Percentiles rank a stretch among this genome's conserved stretches.
phyloP scores from a whole-genome alignment of 139 green algal species.

The Yamagishiella unicocca region DNA sequence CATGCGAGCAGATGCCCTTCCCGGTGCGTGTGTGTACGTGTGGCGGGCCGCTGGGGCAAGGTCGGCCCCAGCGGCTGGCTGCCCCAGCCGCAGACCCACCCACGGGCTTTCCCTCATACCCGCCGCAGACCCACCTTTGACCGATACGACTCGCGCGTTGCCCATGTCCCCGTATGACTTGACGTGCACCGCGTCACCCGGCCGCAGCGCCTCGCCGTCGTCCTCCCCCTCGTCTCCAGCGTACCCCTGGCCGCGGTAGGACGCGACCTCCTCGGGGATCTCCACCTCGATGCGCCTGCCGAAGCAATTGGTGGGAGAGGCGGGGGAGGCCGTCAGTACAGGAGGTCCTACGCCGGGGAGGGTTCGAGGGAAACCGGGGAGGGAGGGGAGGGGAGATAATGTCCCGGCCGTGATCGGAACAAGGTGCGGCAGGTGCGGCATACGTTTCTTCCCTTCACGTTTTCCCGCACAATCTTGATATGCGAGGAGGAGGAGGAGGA shows the following conservation, averaged over 20 bases:
- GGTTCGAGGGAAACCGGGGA: background rate
- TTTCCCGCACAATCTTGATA: too few species aligned
- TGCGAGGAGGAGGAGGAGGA: background rate
- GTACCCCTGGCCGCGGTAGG: background rate
- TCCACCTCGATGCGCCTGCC: constrained; percentile 37
- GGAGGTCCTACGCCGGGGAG: background rate
- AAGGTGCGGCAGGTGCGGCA: background rate
- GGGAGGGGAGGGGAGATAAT: background rate
- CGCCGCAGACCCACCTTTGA: background rate
- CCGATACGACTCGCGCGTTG: background rate
- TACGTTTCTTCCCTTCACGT: too few species aligned
- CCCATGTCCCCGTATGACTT: constrained; percentile 20
- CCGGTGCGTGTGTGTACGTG: too few species aligned
- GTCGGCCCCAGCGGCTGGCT: too few species aligned
- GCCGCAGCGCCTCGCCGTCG: constrained; percentile 10
- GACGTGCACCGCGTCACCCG: constrained; percentile 41
- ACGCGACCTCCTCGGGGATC: constrained; percentile 35
- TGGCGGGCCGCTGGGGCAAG: too few species aligned
- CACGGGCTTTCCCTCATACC: too few species aligned
- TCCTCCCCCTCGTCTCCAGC: background rate
- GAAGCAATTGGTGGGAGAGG: too few species aligned
- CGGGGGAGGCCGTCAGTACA: too few species aligned
- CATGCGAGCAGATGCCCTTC: too few species aligned
- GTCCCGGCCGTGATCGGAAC: too few species aligned
- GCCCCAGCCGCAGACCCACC: too few species aligned